These are phyloP conservation scores for Rubus parviflorus DNA, from an alignment of 306 rosid genomes.

Conservation along the genomic window DNA sequence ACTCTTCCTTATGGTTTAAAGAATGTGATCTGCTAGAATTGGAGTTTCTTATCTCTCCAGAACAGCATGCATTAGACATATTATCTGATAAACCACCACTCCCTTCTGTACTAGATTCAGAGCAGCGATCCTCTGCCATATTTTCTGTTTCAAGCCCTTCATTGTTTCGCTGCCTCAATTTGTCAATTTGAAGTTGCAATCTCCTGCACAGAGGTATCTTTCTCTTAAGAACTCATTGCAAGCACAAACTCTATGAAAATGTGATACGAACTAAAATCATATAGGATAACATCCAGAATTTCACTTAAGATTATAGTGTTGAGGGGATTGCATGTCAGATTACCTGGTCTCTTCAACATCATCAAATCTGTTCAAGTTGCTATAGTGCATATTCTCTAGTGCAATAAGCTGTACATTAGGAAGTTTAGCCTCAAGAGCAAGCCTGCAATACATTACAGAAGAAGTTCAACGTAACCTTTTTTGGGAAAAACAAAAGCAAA, in stretches of 20 bases:
- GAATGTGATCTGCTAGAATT: constrained; percentile 35
- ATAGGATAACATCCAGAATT: constrained; percentile 12
- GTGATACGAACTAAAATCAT: background rate
- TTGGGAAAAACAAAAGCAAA: background rate
- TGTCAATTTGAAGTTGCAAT: constrained; percentile 61
- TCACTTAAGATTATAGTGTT: constrained; percentile 8
- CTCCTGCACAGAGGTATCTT: constrained; percentile 53
- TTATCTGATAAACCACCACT: constrained; percentile 41
- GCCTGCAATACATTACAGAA: constrained; percentile 50
- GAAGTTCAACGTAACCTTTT: constrained; percentile 22
- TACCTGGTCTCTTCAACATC: constrained; percentile 81
- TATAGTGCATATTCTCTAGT: constrained; percentile 90
- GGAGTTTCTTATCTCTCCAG: constrained; percentile 35
- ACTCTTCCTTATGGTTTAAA: constrained; percentile 39
- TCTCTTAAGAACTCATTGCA: background rate
- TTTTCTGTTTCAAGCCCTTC: constrained; percentile 38
- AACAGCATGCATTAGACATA: constrained; percentile 43
- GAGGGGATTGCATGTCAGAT: constrained; percentile 18
- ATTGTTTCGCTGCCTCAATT: constrained; percentile 47
- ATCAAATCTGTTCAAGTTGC: constrained; percentile 83
- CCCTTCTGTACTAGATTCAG: constrained; percentile 82
- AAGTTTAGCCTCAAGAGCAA: constrained; percentile 69
- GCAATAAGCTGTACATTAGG: constrained; percentile 71
- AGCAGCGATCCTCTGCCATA: constrained; percentile 55
- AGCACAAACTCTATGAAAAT: background rate